Evolutionary conservation across 208 protist species (phyloP), one percentile per base, ranked within the genome.

Genomic region (Crithidia expoeki): DNA sequence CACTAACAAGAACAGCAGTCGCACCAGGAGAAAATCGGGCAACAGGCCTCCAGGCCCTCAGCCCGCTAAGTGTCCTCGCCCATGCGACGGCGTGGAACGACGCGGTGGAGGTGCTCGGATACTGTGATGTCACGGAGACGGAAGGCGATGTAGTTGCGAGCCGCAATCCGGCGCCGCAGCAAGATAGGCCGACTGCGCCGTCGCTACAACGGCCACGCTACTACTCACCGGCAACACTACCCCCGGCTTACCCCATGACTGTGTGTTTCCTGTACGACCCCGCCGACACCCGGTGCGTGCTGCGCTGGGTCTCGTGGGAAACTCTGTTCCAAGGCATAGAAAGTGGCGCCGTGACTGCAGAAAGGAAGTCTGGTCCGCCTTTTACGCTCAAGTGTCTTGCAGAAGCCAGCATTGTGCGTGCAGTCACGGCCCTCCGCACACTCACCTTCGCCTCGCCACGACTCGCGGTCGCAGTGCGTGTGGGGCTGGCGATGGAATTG

Each of bases 241-340:
- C 36, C 9, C 1, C 19, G 2, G 14, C 34, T n/a, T 6, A 1
- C 7, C 12, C 33, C 23, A 12, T 27, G 2, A 3, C 60, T 2
- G 32, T 55, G 7, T 70, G 62, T 25, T 76, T 70, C 30, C 71
- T 76, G 27, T 76, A 67, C 67, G 51, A 68, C 21, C 34, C 75
- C 5, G 70, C 67, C 0, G 74, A 77, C 57, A 60, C 63, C 32
- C 71, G 71, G 27, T 76, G 71, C 38, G 16, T 76, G 32, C n/a
- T 33, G 21, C 62, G 71, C 28, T 47, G 19, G n/a, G 53, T 76
- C n/a, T 67, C 71, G 33, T 76, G 63, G 71, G 63, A 68, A 9
- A 17, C 71, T 5, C 71, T 76, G n/a, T 71, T 76, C 12, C n/a
- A 7, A 21, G 4, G 14, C 16, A 17, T 49, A 21, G 16, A 49